Evolutionary conservation across 1,284 basidiomycete genomes (phyloP), one percentile per base, ranked within the genome.

Genomic region (Apiotrichum laibachii): DNA sequence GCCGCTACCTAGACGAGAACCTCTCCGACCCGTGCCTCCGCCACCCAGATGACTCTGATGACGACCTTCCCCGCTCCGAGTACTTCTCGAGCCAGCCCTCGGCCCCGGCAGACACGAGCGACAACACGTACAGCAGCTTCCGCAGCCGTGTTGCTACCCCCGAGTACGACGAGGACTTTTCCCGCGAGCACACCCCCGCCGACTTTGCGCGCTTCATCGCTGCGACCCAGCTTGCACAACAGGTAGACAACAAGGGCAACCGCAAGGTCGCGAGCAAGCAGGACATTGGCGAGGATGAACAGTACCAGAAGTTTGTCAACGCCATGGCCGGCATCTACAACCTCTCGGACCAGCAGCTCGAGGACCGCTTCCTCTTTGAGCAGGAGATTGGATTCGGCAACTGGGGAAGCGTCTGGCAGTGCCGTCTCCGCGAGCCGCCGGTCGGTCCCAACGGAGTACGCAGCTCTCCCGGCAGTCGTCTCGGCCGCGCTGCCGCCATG

Each of bases 371-470:
- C 62, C 52, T 55, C 10, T 78, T 79, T 53, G 56, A 64, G 11
- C 43, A 66, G 13, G 72, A 77, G 58, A 70, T 78, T 15, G 78
- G 77, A 11, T 74, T 71, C 44, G 77, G 77, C 11, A 79, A 79
- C 59, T 79, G 77, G 78, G 78, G 78, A 1, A 65, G 65, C 45
- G 77, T 78, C 8, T 79, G 73, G 74, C 57, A 68, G 31, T 69
- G 68, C 55, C 67, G 68, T 43, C 72, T 69, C 2, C 46, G 55
- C n/a, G 37, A 54, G 19, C 9, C 35, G n/a, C 16, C 26, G 7
- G 26, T 31, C 4, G 26, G 26, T 31, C 26, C 26, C 26, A 31
- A 31, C 26, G 26, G 26, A 31, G 26, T 43, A 19, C 16, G 21
- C 18, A 21, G 19, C 13, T 50, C 44, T 16, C 44, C 50, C 15